Base-by-base conservation (phyloP, 768 basidiomycete genomes). In the Boletellus ananas region DNA sequence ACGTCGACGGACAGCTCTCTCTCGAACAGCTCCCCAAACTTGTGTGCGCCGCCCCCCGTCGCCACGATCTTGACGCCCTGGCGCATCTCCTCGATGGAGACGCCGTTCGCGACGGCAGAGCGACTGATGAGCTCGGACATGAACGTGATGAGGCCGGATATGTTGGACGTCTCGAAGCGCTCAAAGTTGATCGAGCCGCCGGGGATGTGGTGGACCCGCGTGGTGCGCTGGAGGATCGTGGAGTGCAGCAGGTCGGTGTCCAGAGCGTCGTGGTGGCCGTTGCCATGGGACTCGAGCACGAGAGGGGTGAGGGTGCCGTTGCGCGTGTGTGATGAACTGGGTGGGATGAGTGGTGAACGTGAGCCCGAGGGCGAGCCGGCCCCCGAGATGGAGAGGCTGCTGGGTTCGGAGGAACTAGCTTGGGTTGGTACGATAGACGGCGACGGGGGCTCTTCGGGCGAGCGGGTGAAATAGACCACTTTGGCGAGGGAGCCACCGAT, bases 111-210 rank as follows among this genome's bases (percentile, higher is more conserved):
- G 39, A 77, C 65, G 25, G 96, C 94, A 29, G 92, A 94, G 16
- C 85, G 83, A 53, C 83, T 77, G 58, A 99, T 95, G 45, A 98
- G 81, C 37, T 80, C 77, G 57, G 88, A 83, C 58, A 99, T 85
- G 73, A 95, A 99, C 43, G 76, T 73, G 57, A 98, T 83, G 62
- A 94, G 90, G 31, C 79, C 81, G 43, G 87, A 72, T 59, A 98
- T 88, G 60, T 92, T 79, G 55, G 87, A 81, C 47, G 96, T 98
- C 72, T 99, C 87, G 74, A 97, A 99, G 23, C 94, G 85, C 67
- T 91, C 92, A 63, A 98, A 99, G 71, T 97, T 99, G 65, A 99
- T 82, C 42, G 93, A 90, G 2, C 96, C 96, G 14, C 96, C 96
- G 3, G 94, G 94, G 59, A 96, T 89, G 63, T 95, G 90, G 52